Evolutionary conservation across 306 rosid species (phyloP).

Genomic region (Carpinus fangiana): DNA sequence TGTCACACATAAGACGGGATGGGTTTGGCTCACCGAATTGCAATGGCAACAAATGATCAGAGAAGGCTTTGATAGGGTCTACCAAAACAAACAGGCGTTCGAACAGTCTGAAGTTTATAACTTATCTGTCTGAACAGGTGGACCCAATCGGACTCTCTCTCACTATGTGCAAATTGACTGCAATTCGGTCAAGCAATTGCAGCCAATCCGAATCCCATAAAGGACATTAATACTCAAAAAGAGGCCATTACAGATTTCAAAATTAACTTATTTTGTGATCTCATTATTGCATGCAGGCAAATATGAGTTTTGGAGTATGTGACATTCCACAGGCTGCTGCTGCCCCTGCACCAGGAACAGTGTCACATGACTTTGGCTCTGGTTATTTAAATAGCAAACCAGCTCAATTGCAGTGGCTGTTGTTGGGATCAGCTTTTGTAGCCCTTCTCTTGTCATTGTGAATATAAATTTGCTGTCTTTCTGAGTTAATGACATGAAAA

Average conservation of each 20-base stretch:
- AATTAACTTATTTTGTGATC: background rate
- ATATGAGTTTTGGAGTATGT: constrained; percentile 61
- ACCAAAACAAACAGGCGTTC: too few species aligned
- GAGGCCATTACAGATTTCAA: background rate
- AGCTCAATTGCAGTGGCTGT: constrained; percentile 28
- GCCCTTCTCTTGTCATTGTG: constrained; percentile 30
- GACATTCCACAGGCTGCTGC: constrained; percentile 41
- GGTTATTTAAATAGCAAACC: constrained; percentile 33
- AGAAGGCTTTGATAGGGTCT: too few species aligned
- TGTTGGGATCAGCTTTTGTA: constrained; percentile 29
- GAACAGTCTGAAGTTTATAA: too few species aligned
- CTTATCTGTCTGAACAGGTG: too few species aligned
- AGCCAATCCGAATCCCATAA: too few species aligned
- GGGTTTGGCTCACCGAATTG: too few species aligned
- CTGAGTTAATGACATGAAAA: constrained; percentile 1
- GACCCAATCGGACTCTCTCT: too few species aligned
- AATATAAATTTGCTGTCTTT: background rate
- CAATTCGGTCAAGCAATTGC: too few species aligned
- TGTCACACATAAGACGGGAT: background rate
- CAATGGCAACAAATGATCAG: too few species aligned
- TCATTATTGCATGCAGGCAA: constrained; percentile 46
- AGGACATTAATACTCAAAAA: too few species aligned
- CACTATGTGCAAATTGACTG: too few species aligned
- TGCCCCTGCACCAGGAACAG: constrained; percentile 22
- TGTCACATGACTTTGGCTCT: constrained; percentile 20